phyloP scores from a whole-genome alignment of 1,139 yeast genomes.

The Magnusiomyces ingens region DNA sequence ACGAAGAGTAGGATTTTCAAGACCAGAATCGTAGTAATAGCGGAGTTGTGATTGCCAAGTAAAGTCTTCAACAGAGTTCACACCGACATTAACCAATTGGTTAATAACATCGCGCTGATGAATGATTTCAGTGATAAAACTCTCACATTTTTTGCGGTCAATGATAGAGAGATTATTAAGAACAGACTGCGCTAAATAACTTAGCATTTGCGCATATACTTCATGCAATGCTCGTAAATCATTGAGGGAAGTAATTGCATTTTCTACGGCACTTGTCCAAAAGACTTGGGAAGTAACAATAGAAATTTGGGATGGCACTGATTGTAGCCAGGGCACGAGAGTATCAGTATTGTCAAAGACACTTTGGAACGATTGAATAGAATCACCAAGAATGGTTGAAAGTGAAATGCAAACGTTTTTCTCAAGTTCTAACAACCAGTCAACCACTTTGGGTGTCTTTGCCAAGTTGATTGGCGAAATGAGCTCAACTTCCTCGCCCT shows the following conservation, averaged over 20 bases:
- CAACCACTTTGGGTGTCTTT: slow-evolving; percentile 43
- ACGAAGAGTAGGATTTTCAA: slow-evolving; percentile 27
- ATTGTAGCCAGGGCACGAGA: slow-evolving; percentile 32
- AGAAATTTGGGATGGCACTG: slow-evolving; percentile 53
- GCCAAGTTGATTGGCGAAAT: slow-evolving; percentile 41
- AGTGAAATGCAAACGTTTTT: slow-evolving; percentile 42
- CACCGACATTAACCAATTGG: slow-evolving; percentile 24
- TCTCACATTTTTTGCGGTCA: slow-evolving; percentile 47
- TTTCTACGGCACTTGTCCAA: slow-evolving; percentile 47
- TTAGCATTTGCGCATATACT: slow-evolving; percentile 23
- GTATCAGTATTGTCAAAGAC: slow-evolving; percentile 17
- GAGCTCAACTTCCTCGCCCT: slow-evolving; percentile 54
- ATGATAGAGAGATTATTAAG: slow-evolving; percentile 30
- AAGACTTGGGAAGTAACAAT: slow-evolving; percentile 52
- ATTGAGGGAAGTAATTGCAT: neutral
- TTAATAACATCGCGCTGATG: slow-evolving; percentile 49
- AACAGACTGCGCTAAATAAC: slow-evolving; percentile 30
- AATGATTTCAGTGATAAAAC: slow-evolving; percentile 56
- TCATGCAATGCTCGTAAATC: slow-evolving; percentile 15
- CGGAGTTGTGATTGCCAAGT: slow-evolving; percentile 52
- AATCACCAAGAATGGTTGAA: slow-evolving; percentile 32
- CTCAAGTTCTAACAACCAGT: slow-evolving; percentile 63
- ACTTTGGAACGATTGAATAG: slow-evolving; percentile 25
- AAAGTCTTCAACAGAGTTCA: slow-evolving; percentile 25
- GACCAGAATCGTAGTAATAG: slow-evolving; percentile 38